A percentile compares a stretch with the other conserved stretches of the same genome.
Evolutionary conservation across 306 rosid species (phyloP).

Genomic region (Citrullus amarus): DNA sequence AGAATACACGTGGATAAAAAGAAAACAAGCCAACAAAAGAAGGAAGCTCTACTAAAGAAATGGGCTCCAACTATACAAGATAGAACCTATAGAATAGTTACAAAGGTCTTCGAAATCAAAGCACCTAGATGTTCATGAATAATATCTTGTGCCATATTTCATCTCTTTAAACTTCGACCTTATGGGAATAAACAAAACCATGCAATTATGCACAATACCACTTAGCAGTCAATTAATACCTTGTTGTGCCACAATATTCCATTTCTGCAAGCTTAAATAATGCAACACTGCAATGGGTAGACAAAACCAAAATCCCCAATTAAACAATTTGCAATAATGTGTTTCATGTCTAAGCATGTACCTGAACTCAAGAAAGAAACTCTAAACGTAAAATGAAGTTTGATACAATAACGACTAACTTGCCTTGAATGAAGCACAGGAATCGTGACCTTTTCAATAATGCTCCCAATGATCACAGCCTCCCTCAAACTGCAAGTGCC

Average conservation of each 20-base stretch:
- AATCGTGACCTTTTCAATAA: constrained; percentile 69
- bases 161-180: background rate
- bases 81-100: too few relatives aligned
- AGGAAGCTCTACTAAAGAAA: too few relatives aligned
- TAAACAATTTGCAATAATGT: background rate
- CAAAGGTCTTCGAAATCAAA: too few relatives aligned
- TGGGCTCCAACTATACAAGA: too few relatives aligned
- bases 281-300: constrained; percentile 52
- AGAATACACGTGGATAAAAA: too few relatives aligned
- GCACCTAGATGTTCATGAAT: background rate
- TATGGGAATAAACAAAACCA: background rate
- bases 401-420: background rate
- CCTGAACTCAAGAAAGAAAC: background rate
- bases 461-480: constrained; percentile 89
- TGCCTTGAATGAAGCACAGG: constrained; percentile 96
- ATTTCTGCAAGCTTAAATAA: constrained; percentile 75
- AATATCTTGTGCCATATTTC: background rate
- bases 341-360: background rate
- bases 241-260: constrained; percentile 92
- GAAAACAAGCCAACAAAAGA: too few relatives aligned
- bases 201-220: background rate
- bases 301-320: constrained; percentile 19
- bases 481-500: constrained; percentile 76
- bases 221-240: constrained; percentile 32
- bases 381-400: background rate